Conservation (phyloP, 2,329 filamentous ascomycete genomes). For the Diaporthe vaccinii region DNA sequence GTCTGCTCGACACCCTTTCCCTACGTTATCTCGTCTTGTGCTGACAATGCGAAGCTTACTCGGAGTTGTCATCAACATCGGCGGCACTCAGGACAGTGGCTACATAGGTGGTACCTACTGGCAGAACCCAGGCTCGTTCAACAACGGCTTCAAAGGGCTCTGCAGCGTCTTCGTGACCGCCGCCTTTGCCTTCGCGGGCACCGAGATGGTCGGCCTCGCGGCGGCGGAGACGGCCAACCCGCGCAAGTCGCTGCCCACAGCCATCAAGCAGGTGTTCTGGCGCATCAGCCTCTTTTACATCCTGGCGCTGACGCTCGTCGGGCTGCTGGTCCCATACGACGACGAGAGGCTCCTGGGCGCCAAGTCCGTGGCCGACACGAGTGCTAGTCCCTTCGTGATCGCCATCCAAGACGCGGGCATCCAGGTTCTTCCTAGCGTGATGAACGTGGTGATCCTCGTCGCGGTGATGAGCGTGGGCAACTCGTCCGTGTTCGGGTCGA, state of each 20-base stretch:
- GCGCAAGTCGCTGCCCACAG: conserved; percentile 84
- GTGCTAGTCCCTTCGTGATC: conserved; percentile 86
- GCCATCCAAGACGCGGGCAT: conserved; percentile 90
- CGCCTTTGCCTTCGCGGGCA: conserved; percentile 82
- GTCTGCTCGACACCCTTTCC: conserved; percentile 47
- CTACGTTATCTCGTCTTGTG: not conserved
- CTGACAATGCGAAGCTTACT: conserved; percentile 71
- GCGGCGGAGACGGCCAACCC: conserved; percentile 85
- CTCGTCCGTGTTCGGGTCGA: conserved; percentile 91
- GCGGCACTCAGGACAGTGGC: conserved; percentile 77
- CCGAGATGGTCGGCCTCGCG: conserved; percentile 81
- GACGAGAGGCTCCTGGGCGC: conserved; percentile 73
- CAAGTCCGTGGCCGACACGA: conserved; percentile 44
- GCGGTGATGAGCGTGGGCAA: conserved; percentile 93
- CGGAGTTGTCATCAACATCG: conserved; percentile 87
- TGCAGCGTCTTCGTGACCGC: conserved; percentile 83
- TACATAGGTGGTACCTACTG: conserved; percentile 88
- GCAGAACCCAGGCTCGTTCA: conserved; percentile 84
- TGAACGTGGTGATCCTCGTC: conserved; percentile 95
- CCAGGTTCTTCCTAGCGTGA: conserved; percentile 83
- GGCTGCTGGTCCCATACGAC: conserved; percentile 83
- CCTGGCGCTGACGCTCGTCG: conserved; percentile 83
- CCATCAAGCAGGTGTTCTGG: conserved; percentile 96
- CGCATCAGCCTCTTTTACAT: conserved; percentile 93
- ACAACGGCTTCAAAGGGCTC: conserved; percentile 87